A percentile compares a stretch with the other conserved stretches of the same genome.
These are phyloP conservation scores for Porodaedalea pini DNA, from an alignment of 1,284 basidiomycete species.

Conservation along the genomic window DNA sequence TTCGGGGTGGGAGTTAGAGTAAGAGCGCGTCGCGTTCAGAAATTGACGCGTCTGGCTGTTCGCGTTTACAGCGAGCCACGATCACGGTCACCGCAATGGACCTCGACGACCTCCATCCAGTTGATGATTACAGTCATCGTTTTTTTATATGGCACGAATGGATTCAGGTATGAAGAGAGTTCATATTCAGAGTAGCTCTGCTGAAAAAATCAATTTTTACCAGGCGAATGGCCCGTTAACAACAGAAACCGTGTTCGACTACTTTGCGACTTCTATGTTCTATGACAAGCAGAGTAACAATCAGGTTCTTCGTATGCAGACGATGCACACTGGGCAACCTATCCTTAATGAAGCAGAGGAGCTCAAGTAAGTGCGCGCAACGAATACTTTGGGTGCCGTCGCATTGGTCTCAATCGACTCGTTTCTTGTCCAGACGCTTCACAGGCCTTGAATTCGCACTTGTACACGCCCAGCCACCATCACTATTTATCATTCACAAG, in stretches of 20 bases:
- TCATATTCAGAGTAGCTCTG: background rate
- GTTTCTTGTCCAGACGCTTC: conserved; percentile 55
- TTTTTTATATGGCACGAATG: conserved; percentile 87
- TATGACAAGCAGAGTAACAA: conserved; percentile 90
- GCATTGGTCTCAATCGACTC: conserved; percentile 2
- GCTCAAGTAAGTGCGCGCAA: conserved; percentile 54
- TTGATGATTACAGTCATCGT: conserved; percentile 72
- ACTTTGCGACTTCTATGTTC: conserved; percentile 83
- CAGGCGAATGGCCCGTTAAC: conserved; percentile 75
- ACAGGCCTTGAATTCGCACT: conserved; percentile 80
- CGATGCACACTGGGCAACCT: conserved; percentile 70
- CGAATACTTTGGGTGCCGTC: conserved; percentile 17
- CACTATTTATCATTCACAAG: conserved; percentile 83
- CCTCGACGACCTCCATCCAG: conserved; percentile 67
- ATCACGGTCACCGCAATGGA: conserved; percentile 44
- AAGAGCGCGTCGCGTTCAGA: background rate
- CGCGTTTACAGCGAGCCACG: background rate
- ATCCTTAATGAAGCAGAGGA: conserved; percentile 74
- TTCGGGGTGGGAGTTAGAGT: background rate
- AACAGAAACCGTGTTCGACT: conserved; percentile 75
- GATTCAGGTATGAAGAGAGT: conserved; percentile 53
- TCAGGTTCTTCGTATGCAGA: conserved; percentile 86
- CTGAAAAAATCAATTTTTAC: conserved; percentile 11
- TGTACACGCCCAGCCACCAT: conserved; percentile 71
- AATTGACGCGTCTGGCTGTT: background rate